Evolutionary conservation across 306 rosid genomes (phyloP).

Genomic region (Canavalia gladiata): DNA sequence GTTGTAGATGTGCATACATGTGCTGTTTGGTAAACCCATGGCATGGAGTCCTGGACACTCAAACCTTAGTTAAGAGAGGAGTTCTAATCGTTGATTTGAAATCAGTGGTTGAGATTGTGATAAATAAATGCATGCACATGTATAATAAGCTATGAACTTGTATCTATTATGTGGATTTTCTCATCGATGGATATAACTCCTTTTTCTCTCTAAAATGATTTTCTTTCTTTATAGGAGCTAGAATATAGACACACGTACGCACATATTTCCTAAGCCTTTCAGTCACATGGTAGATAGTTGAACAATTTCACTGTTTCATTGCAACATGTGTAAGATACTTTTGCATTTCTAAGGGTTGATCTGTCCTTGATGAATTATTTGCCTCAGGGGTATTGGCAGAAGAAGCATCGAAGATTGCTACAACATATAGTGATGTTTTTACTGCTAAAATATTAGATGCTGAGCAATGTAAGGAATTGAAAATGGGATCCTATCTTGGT

Average conservation of each 20-base stretch:
- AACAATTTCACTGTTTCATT: constrained; percentile 30
- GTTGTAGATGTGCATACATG: neutral
- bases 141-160: neutral
- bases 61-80: neutral
- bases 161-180: constrained; percentile 8
- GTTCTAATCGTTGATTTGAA: neutral
- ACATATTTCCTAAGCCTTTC: neutral
- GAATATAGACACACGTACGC: neutral
- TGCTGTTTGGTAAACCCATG: neutral
- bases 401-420: constrained; percentile 89
- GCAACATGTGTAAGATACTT: constrained; percentile 21
- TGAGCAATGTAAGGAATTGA: constrained; percentile 88
- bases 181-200: neutral
- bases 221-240: neutral
- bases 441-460: constrained; percentile 79
- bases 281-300: constrained; percentile 29
- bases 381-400: constrained; percentile 75
- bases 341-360: constrained; percentile 42
- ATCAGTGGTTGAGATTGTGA: neutral
- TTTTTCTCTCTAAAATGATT: neutral
- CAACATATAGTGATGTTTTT: constrained; percentile 75
- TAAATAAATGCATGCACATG: neutral
- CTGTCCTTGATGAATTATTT: constrained; percentile 47
- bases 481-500: constrained; percentile 91
- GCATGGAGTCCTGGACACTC: neutral